Conservation (phyloP, 371 early-diverging fungal species). For the Sporodiniella umbellata region DNA sequence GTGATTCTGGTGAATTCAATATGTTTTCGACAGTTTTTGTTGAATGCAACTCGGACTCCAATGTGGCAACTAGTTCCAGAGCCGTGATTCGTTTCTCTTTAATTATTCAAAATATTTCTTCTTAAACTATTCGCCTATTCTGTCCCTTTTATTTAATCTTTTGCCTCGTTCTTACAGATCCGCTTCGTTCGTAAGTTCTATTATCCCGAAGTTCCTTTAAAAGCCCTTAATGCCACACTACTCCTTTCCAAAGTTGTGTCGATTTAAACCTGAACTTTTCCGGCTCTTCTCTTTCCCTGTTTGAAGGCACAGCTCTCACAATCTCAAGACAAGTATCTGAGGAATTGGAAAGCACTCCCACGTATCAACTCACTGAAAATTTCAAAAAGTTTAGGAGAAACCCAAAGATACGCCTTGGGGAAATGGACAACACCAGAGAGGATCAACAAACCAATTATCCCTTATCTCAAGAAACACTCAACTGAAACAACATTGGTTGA, state of each 20-base stretch:
- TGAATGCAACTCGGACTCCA: constrained; percentile 4
- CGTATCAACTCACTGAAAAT: constrained; percentile 4
- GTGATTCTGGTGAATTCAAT: no score
- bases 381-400: not conserved
- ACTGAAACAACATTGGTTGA: not conserved
- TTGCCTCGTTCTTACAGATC: no score
- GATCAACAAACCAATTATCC: not conserved
- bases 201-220: no score
- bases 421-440: constrained; percentile 3
- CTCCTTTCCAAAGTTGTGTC: not conserved
- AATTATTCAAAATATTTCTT: no score
- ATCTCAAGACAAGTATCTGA: constrained; percentile 3
- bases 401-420: not conserved
- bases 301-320: not conserved
- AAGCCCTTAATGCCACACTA: not conserved
- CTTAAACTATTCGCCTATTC: no score
- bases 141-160: no score
- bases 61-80: constrained; percentile 7
- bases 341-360: constrained; percentile 1
- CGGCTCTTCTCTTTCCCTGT: no score
- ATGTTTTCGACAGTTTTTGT: constrained; percentile 7
- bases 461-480: not conserved
- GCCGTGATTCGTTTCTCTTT: constrained; percentile 1
- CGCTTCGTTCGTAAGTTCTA: no score
- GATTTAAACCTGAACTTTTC: no score